Conservation (phyloP, 2,329 filamentous ascomycete genomes). For the Cladosporium colombiae region DNA sequence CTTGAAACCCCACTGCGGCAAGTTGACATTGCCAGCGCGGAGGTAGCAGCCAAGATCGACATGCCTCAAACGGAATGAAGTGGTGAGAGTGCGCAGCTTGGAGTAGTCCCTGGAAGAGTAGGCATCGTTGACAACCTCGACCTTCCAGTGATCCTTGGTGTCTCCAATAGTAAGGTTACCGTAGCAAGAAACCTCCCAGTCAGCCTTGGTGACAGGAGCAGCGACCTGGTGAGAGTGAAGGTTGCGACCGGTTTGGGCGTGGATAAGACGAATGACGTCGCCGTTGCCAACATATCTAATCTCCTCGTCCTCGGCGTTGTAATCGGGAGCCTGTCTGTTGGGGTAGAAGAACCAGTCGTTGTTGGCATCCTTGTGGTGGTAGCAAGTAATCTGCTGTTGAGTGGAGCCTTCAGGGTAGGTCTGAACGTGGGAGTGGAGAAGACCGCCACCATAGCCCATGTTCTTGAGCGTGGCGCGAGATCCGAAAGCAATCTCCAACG, state of each 20-base stretch:
- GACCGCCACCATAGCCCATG: slow-evolving; percentile 97
- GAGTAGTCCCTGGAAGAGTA: slow-evolving; percentile 76
- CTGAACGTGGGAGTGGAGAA: slow-evolving; percentile 94
- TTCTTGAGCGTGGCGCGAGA: slow-evolving; percentile 95
- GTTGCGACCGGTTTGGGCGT: slow-evolving; percentile 94
- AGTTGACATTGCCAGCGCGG: slow-evolving; percentile 89
- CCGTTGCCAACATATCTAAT: slow-evolving; percentile 75
- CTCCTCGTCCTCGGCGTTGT: slow-evolving; percentile 68
- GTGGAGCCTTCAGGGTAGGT: slow-evolving; percentile 90
- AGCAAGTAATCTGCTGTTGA: slow-evolving; percentile 98
- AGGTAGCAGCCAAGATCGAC: slow-evolving; percentile 85
- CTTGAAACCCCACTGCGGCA: slow-evolving; percentile 99
- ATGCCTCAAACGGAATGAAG: slow-evolving; percentile 86
- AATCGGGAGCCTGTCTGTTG: slow-evolving; percentile 75
- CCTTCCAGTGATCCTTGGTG: slow-evolving; percentile 94
- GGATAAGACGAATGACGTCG: slow-evolving; percentile 80
- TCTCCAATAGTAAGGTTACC: slow-evolving; percentile 95
- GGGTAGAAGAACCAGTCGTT: slow-evolving; percentile 99
- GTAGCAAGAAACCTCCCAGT: slow-evolving; percentile 93
- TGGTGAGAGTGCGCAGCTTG: slow-evolving; percentile 86
- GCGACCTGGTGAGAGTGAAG: slow-evolving; percentile 90
- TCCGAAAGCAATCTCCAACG: slow-evolving; percentile 85
- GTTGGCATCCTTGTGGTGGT: slow-evolving; percentile 99
- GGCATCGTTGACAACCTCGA: slow-evolving; percentile 89
- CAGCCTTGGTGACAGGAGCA: slow-evolving; percentile 83